Conservation (phyloP, 2,329 filamentous ascomycete genomes). For the Fusarium cyanostomum region DNA sequence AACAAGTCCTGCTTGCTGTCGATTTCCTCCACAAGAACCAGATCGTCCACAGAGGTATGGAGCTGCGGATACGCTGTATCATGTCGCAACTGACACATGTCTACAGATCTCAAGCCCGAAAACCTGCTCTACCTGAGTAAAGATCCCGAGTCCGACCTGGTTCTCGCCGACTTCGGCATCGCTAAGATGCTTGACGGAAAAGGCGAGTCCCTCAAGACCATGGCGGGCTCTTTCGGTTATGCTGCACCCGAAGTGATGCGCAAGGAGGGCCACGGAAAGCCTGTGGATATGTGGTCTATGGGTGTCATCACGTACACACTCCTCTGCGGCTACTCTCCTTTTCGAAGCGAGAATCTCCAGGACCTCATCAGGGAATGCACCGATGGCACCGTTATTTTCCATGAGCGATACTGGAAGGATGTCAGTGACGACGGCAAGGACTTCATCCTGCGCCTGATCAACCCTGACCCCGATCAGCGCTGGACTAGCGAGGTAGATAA, state of each 20-base stretch:
- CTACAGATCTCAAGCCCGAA: slow-evolving; percentile 91
- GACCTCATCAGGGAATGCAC: slow-evolving; percentile 96
- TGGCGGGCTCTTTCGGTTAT: slow-evolving; percentile 98
- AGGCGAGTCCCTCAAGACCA: slow-evolving; percentile 92
- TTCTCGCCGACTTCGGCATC: slow-evolving; percentile 97
- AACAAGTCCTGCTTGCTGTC: slow-evolving; percentile 91
- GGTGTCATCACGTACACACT: slow-evolving; percentile 99
- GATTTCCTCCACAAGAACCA: slow-evolving; percentile 94
- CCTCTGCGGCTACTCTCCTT: slow-evolving; percentile 97
- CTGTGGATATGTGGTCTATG: slow-evolving; percentile 99
- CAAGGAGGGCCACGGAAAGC: slow-evolving; percentile 96
- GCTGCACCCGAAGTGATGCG: slow-evolving; percentile 98
- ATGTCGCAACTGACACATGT: slow-evolving; percentile 9
- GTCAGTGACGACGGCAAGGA: slow-evolving; percentile 95
- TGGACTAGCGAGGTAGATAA: slow-evolving; percentile 76
- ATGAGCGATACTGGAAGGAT: slow-evolving; percentile 98
- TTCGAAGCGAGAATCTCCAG: slow-evolving; percentile 91
- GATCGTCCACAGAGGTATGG: slow-evolving; percentile 89
- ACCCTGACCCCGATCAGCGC: slow-evolving; percentile 79
- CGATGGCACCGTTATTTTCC: slow-evolving; percentile 85
- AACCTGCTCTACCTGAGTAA: slow-evolving; percentile 93
- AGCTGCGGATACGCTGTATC: neutral
- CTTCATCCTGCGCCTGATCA: slow-evolving; percentile 85
- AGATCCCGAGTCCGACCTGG: slow-evolving; percentile 80
- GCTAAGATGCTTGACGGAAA: slow-evolving; percentile 96